Percentiles rank a stretch among this genome's conserved stretches.
Conservation (phyloP, 345 rosid genomes). For the Aurinia saxatilis region DNA sequence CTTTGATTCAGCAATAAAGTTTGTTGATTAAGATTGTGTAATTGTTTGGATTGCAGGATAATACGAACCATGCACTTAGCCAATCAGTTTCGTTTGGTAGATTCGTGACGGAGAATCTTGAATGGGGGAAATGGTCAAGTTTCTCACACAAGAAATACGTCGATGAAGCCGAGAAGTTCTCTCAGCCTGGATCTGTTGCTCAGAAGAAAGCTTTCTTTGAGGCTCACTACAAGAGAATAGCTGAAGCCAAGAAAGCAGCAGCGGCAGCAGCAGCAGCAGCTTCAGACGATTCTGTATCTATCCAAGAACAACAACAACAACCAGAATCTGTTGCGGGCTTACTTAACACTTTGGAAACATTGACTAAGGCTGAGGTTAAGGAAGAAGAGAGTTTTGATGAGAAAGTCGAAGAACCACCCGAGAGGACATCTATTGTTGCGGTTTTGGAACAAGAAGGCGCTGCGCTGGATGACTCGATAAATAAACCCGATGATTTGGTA, state of each 20-base stretch:
- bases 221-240: slow-evolving; percentile 69
- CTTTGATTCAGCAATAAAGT: not conserved
- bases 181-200: slow-evolving; percentile 81
- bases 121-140: slow-evolving; percentile 93
- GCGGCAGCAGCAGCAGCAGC: slow-evolving; percentile 39
- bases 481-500: not conserved
- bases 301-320: not conserved
- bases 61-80: slow-evolving; percentile 50
- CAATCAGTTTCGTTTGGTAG: slow-evolving; percentile 89
- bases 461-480: not conserved
- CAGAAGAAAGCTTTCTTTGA: slow-evolving; percentile 82
- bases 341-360: slow-evolving; percentile 25
- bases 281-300: not conserved
- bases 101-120: slow-evolving; percentile 68
- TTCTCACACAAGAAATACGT: slow-evolving; percentile 69
- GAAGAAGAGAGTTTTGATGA: slow-evolving; percentile 11
- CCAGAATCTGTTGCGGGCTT: slow-evolving; percentile 13
- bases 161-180: slow-evolving; percentile 67
- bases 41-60: slow-evolving; percentile 41
- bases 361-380: too few species aligned
- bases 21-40: not conserved
- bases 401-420: not conserved
- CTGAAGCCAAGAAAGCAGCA: slow-evolving; percentile 58
- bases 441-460: slow-evolving; percentile 9
- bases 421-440: not conserved